Evolutionary conservation across 2,329 filamentous ascomycete species (phyloP), one percentile per base, ranked within the genome.

Genomic region (Leptodontidium sp.): DNA sequence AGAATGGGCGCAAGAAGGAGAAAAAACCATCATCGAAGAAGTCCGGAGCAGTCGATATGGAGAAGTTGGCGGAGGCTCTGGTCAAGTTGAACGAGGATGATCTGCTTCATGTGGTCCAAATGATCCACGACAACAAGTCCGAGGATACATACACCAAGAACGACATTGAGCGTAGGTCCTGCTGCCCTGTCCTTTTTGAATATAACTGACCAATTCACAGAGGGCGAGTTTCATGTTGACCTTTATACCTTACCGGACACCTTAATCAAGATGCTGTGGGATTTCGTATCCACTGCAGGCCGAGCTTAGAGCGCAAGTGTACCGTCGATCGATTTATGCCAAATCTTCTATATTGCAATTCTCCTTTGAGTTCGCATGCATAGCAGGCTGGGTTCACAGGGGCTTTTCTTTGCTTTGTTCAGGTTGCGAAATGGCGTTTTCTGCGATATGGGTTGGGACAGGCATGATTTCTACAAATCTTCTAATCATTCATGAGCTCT

Each of bases 151-250:
- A 97, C 82, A 97, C 95, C 61, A 94, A 97, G 84, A 98, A 98
- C 76, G 97, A 99, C 81, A 88, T 98, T 68, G 96, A 99, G 77
- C 92, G 93, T 97, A 83, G 83, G 91, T 87, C 64, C 29, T 55
- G n/a, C 55, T 50, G 9, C 53, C 67, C 35, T 58, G 12, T 38
- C 17, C 35, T 52, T 21, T 9, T 49, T 6, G 59, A 38, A 4
- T 2, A 21, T 21, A n/a, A 35, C 69, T 73, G 63, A 74, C 45
- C 35, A 32, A n/a, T 45, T 15, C 43, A 53, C 64, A 93, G 94
- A 94, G 78, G 96, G 96, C 77, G 96, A 99, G 82, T 99, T 99
- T 83, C 96, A 97, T 70, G 95, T 99, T 75, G 96, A 99, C 78
- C 87, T 99, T 68, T 98, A 97, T 83, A 98, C 96, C n/a, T 89